Evolutionary conservation across 495 filamentous ascomycete species (phyloP).

Genomic region (Talaromyces wortmannii): DNA sequence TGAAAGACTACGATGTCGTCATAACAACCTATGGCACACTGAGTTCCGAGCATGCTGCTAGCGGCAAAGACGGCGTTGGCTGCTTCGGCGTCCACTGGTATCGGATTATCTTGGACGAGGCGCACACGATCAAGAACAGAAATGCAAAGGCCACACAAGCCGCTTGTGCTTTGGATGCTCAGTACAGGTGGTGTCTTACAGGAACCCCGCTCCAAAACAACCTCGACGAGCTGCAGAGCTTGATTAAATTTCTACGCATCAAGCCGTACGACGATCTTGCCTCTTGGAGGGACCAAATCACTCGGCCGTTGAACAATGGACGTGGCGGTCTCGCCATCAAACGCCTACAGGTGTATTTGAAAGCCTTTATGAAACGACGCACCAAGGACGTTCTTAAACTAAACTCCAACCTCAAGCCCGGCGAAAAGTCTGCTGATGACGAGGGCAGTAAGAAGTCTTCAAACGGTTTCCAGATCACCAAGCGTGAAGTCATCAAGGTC

Average conservation of each 20-base stretch:
- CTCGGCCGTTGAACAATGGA: slow-evolving; percentile 74
- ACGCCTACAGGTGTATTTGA: slow-evolving; percentile 74
- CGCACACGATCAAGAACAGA: slow-evolving; percentile 96
- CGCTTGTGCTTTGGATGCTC: slow-evolving; percentile 68
- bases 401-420: slow-evolving; percentile 67
- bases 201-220: slow-evolving; percentile 98
- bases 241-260: slow-evolving; percentile 91
- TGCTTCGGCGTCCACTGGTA: slow-evolving; percentile 93
- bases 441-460: slow-evolving; percentile 43
- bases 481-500: slow-evolving; percentile 78
- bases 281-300: slow-evolving; percentile 85
- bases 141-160: slow-evolving; percentile 92
- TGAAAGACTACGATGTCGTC: slow-evolving; percentile 87
- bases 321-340: slow-evolving; percentile 84
- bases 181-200: slow-evolving; percentile 92
- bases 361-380: slow-evolving; percentile 91
- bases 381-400: slow-evolving; percentile 92
- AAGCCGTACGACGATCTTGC: slow-evolving; percentile 77
- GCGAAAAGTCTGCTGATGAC: slow-evolving; percentile 39
- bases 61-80: slow-evolving; percentile 61
- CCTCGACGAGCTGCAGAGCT: slow-evolving; percentile 88
- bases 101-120: slow-evolving; percentile 91
- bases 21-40: slow-evolving; percentile 96
- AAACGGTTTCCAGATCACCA: slow-evolving; percentile 74
- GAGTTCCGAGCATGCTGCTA: slow-evolving; percentile 75